Evolutionary conservation across 108 stramenopile genomes (phyloP).

Genomic region (Asterionellopsis glacialis): DNA sequence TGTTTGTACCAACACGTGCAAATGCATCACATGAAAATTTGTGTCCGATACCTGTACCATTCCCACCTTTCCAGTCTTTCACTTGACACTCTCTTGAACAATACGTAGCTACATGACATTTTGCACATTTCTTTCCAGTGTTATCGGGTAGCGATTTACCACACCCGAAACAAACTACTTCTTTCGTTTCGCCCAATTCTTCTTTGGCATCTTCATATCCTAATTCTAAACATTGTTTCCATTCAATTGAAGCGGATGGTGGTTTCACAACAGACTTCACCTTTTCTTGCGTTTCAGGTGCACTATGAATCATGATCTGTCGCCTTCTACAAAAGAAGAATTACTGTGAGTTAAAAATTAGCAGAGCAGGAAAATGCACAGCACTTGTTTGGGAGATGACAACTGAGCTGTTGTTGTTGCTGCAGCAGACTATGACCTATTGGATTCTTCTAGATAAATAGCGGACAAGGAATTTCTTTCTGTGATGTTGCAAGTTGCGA

Average conservation of each 20-base stretch:
- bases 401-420: too few species aligned
- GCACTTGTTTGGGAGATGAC: too few species aligned
- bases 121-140: conserved; percentile 30
- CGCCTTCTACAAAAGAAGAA: too few species aligned
- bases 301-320: too few species aligned
- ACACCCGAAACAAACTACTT: conserved; percentile 58
- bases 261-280: too few species aligned
- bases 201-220: conserved; percentile 48
- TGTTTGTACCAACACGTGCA: conserved; percentile 42
- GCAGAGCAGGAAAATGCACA: too few species aligned
- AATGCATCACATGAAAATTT: conserved; percentile 66
- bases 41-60: conserved; percentile 46
- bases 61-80: conserved; percentile 63
- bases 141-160: conserved; percentile 11
- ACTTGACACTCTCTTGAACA: conserved; percentile 75
- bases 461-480: too few species aligned
- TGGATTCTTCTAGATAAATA: too few species aligned
- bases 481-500: too few species aligned
- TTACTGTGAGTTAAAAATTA: too few species aligned
- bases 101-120: conserved; percentile 69
- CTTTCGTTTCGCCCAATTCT: background rate
- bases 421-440: too few species aligned
- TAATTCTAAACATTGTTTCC: conserved; percentile 60
- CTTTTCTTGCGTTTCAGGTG: too few species aligned
- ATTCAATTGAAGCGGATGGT: conserved; percentile 17